Percentiles rank a stretch among this genome's conserved stretches.
Evolutionary conservation across 768 basidiomycete species (phyloP).

Genomic region (Lentinula sp.): DNA sequence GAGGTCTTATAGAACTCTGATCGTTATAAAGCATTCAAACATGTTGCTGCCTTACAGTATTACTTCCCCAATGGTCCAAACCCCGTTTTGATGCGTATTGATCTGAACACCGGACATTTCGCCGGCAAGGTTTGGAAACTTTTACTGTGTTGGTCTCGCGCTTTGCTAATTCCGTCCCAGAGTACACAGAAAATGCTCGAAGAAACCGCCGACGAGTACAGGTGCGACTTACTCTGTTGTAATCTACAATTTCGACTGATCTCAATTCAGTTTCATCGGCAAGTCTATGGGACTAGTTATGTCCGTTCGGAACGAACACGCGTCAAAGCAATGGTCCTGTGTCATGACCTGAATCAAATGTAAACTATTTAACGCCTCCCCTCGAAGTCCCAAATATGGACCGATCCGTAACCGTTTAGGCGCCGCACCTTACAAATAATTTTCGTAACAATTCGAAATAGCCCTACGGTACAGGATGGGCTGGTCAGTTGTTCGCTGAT

Average conservation of each 20-base stretch:
- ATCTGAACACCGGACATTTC: background rate
- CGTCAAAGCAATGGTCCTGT: background rate
- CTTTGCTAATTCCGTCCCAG: background rate
- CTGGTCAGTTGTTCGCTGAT: no score
- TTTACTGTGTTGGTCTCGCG: background rate
- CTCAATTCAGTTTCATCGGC: background rate
- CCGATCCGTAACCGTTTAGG: no score
- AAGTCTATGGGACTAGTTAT: background rate
- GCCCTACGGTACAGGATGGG: no score
- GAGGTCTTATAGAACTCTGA: background rate
- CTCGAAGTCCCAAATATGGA: no score
- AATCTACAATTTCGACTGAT: background rate
- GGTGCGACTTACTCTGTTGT: background rate
- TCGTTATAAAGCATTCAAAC: background rate
- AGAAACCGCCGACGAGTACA: constrained; percentile 3
- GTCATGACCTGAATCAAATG: background rate
- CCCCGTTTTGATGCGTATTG: background rate
- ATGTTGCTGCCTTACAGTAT: constrained; percentile 2
- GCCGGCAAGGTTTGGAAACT: background rate
- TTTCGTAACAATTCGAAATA: no score
- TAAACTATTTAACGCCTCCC: background rate
- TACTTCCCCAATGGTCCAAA: background rate
- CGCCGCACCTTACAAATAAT: no score
- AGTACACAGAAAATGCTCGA: constrained; percentile 5
- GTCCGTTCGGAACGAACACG: background rate